Evolutionary conservation across 2,329 filamentous ascomycete genomes (phyloP), one percentile per base, ranked within the genome.

Genomic region (Colletotrichum trifolii): DNA sequence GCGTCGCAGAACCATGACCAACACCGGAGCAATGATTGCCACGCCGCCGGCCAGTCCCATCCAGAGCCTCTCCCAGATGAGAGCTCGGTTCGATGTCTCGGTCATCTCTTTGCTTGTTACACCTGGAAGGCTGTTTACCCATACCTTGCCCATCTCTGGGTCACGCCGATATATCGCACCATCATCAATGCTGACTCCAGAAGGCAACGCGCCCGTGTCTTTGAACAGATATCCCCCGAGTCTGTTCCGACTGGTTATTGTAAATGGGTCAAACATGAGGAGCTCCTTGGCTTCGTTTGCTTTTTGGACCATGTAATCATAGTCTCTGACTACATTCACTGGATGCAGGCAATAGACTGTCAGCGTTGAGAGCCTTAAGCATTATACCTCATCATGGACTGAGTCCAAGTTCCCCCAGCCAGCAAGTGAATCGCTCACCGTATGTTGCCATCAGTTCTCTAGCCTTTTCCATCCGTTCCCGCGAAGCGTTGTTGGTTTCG

Each of bases 381-480:
- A 13, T 46, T 46, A 15, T 17, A 17, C 17, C 17, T 17, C 3
- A 25, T 5, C 43, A 8, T 46, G n/a, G 43, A 7, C 43, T 15
- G 17, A 46, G 11, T 12, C 8, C 43, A 46, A 15, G 43, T 13
- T 46, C 17, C n/a, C 17, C 8, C 8, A 46, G 43, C 43, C 8
- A 46, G 43, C 43, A 46, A 15, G 43, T 46, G 43, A 46, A 46
- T 46, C 12, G 43, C 43, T 46, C 43, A 46, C 43, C 43, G 17
- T 46, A 46, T 46, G 43, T 15, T 8, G 43, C 43, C 43, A 46
- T 46, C 43, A 46, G 17, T 13, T 46, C n/a, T 15, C 17, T 46
- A 15, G 43, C 43, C 43, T 46, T 46, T 8, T 46, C 43, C 43
- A 46, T 13, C 8, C 43, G 43, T 15, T 46, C 17, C 43, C 43